A percentile compares a stretch with the other conserved stretches of the same genome.
phyloP scores from a whole-genome alignment of 345 rosid species.

The Brassica incana region DNA sequence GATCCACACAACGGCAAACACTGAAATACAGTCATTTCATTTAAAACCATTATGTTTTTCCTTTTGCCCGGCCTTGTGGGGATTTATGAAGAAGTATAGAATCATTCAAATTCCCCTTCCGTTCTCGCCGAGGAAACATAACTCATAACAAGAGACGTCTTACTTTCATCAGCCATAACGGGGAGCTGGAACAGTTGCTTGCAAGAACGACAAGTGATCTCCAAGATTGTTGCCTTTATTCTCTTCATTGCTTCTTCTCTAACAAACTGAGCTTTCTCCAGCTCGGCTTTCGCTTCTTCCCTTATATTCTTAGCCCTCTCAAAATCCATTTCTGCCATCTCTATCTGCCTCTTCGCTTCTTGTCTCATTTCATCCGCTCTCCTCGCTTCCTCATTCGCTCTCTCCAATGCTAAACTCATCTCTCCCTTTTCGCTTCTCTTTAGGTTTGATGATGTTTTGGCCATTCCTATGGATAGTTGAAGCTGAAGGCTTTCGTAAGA shows the following conservation, averaged over 20 bases:
- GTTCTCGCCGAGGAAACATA: constrained; percentile 35
- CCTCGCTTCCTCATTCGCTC: constrained; percentile 46
- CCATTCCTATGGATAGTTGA: constrained; percentile 43
- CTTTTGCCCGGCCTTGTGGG: neutral
- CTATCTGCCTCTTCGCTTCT: constrained; percentile 65
- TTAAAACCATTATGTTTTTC: neutral
- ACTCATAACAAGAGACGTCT: constrained; percentile 30
- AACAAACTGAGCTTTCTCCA: constrained; percentile 63
- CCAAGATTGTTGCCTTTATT: constrained; percentile 58
- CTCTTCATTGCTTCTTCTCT: constrained; percentile 67
- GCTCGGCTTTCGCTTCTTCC: constrained; percentile 75
- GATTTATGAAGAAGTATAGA: constrained; percentile 2
- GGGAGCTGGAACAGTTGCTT: constrained; percentile 57
- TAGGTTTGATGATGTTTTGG: constrained; percentile 23
- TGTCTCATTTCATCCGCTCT: constrained; percentile 67
- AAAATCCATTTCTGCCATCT: constrained; percentile 78
- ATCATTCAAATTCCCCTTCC: constrained; percentile 31
- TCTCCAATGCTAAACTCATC: constrained; percentile 38
- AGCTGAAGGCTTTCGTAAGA: constrained; percentile 26
- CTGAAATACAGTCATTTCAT: neutral
- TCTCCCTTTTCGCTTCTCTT: constrained; percentile 31
- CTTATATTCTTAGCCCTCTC: constrained; percentile 75
- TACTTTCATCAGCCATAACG: constrained; percentile 28
- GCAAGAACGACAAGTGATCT: constrained; percentile 81
- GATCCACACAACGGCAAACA: constrained; percentile 16